A percentile compares a stretch with the other conserved stretches of the same genome.
Conservation (phyloP, 1,284 basidiomycete species). For the Cutaneotrichosporon sp. region DNA sequence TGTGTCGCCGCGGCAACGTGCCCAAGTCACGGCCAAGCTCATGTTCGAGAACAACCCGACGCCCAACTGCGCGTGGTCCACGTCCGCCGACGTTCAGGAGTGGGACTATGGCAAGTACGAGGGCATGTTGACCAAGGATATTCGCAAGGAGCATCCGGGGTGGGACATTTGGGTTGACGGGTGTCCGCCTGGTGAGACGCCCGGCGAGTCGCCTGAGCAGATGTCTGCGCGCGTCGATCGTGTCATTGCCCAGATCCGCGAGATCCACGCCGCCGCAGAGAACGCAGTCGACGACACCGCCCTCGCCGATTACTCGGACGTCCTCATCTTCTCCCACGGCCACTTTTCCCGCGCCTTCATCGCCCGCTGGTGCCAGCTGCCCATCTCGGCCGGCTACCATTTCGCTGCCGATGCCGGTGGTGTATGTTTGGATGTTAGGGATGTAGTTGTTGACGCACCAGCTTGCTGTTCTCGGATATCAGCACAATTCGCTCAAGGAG, state of each 20-base stretch:
- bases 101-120: constrained; percentile 93
- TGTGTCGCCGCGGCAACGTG: constrained; percentile 77
- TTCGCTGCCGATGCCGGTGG: constrained; percentile 47
- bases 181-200: constrained; percentile 60
- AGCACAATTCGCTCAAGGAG: constrained; percentile 47
- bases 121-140: constrained; percentile 69
- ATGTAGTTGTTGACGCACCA: constrained; percentile 10
- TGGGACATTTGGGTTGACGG: constrained; percentile 83
- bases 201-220: constrained; percentile 72
- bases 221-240: constrained; percentile 72
- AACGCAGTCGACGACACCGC: constrained; percentile 1
- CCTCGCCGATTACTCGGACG: constrained; percentile 37
- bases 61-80: constrained; percentile 29
- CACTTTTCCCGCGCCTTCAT: constrained; percentile 83
- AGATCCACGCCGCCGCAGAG: constrained; percentile 61
- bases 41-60: constrained; percentile 42
- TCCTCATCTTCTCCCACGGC: constrained; percentile 55
- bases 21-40: constrained; percentile 76
- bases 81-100: constrained; percentile 51
- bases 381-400: constrained; percentile 47
- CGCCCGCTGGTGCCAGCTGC: constrained; percentile 48
- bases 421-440: constrained; percentile 19
- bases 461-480: constrained; percentile 49
- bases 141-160: constrained; percentile 58
- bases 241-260: constrained; percentile 67